A percentile compares a stretch with the other conserved stretches of the same genome.
These are phyloP conservation scores for Elasticomyces elasticus DNA, from an alignment of 495 filamentous ascomycete species.

Conservation along the genomic window DNA sequence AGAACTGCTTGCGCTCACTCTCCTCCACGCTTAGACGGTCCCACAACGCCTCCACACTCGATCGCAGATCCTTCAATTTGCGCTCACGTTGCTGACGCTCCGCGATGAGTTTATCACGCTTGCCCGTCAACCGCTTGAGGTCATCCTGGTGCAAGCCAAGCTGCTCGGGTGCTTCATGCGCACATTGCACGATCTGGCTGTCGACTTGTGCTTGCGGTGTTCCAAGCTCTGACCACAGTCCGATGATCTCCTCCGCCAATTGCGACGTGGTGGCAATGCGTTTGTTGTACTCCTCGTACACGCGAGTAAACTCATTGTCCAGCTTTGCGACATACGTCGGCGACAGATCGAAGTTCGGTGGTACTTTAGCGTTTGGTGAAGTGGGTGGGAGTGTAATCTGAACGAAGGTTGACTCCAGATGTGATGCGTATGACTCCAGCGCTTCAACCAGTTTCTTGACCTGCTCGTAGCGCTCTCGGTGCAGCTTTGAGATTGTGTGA, in stretches of 20 bases:
- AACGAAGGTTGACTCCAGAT: slow-evolving; percentile 80
- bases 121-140: slow-evolving; percentile 56
- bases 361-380: slow-evolving; percentile 59
- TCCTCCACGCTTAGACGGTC: slow-evolving; percentile 76
- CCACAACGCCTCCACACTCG: slow-evolving; percentile 74
- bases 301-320: slow-evolving; percentile 80
- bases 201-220: slow-evolving; percentile 91
- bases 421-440: slow-evolving; percentile 86
- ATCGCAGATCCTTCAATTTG: slow-evolving; percentile 64
- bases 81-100: slow-evolving; percentile 84
- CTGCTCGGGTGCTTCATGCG: slow-evolving; percentile 83
- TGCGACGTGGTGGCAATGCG: slow-evolving; percentile 65
- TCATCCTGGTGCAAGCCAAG: slow-evolving; percentile 84
- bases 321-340: slow-evolving; percentile 76
- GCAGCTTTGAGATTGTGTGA: slow-evolving; percentile 62
- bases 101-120: slow-evolving; percentile 77
- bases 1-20: slow-evolving; percentile 69
- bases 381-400: slow-evolving; percentile 72
- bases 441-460: slow-evolving; percentile 90
- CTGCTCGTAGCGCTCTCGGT: slow-evolving; percentile 84
- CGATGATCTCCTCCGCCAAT: slow-evolving; percentile 74
- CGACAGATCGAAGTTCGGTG: slow-evolving; percentile 78
- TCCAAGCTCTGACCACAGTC: slow-evolving; percentile 89
- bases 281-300: slow-evolving; percentile 88
- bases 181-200: slow-evolving; percentile 70